Evolutionary conservation across 1,139 yeast species (phyloP).

Genomic region (Martiniozyma asiatica): DNA sequence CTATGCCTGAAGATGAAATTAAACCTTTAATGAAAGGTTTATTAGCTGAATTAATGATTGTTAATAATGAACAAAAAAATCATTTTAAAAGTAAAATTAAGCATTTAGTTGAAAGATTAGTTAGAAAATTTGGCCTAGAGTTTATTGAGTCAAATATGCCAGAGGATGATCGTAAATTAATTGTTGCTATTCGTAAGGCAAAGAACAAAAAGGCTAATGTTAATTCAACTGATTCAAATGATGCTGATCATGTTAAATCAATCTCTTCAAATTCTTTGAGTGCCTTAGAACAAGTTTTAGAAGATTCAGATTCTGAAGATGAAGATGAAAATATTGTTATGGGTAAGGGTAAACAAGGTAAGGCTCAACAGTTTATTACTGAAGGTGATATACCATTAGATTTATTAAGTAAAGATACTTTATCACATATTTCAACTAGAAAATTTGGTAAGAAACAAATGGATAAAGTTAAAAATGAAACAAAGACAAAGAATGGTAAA

Average conservation of each 20-base stretch:
- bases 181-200: slow-evolving; percentile 74
- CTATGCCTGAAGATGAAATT: slow-evolving; percentile 72
- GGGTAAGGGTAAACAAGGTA: slow-evolving; percentile 20
- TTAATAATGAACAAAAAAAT: slow-evolving; percentile 95
- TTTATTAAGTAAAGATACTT: slow-evolving; percentile 71
- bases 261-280: slow-evolving; percentile 30
- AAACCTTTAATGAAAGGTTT: slow-evolving; percentile 55
- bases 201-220: slow-evolving; percentile 58
- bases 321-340: slow-evolving; percentile 6
- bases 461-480: slow-evolving; percentile 35
- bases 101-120: slow-evolving; percentile 82
- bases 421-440: slow-evolving; percentile 76
- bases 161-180: slow-evolving; percentile 71
- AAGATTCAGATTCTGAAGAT: slow-evolving; percentile 33
- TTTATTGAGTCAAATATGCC: slow-evolving; percentile 74
- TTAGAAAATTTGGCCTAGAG: slow-evolving; percentile 83
- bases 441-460: slow-evolving; percentile 32
- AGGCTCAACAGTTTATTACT: slow-evolving; percentile 51
- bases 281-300: slow-evolving; percentile 77
- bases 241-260: slow-evolving; percentile 23
- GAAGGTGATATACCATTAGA: slow-evolving; percentile 83
- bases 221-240: slow-evolving; percentile 20
- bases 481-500: slow-evolving; percentile 38
- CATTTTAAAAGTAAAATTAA: slow-evolving; percentile 88
- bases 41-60: slow-evolving; percentile 62